Percentiles rank a stretch among this genome's conserved stretches.
Evolutionary conservation across 805 yeast genomes (phyloP).

Genomic region (Kazachstania africana): DNA sequence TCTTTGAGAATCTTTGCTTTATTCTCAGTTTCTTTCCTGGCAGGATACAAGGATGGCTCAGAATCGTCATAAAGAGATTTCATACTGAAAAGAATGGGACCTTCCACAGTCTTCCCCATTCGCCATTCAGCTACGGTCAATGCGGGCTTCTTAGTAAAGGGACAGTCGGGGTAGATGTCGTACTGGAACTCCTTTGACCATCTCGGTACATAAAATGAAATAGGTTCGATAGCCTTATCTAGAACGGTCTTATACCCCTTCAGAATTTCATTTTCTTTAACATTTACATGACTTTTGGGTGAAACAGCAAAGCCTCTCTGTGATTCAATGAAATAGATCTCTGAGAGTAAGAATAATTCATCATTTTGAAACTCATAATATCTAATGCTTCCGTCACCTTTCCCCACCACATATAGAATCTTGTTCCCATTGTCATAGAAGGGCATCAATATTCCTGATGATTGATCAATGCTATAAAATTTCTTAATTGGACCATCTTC

Average conservation of each 20-base stretch:
- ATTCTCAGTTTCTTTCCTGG: too few species aligned
- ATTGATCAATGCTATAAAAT: constrained; percentile 72
- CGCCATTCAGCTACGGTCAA: constrained; percentile 70
- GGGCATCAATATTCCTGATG: constrained; percentile 91
- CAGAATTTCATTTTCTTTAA: constrained; percentile 75
- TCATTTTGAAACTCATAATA: constrained; percentile 85
- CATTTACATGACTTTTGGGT: constrained; percentile 71
- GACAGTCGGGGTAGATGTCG: constrained; percentile 88
- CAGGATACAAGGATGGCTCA: constrained; percentile 35
- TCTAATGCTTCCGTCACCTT: constrained; percentile 96
- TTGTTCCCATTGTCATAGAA: constrained; percentile 72
- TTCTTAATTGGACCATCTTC: constrained; percentile 82
- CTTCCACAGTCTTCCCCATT: constrained; percentile 64
- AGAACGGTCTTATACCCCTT: constrained; percentile 75
- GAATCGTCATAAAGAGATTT: constrained; percentile 70
- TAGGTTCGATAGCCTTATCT: constrained; percentile 77
- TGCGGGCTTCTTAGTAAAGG: constrained; percentile 70
- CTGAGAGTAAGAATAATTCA: constrained; percentile 70
- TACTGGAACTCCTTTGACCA: constrained; percentile 85
- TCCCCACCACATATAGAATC: constrained; percentile 83
- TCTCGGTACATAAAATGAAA: constrained; percentile 89
- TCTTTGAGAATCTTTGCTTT: too few species aligned
- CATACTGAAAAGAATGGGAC: constrained; percentile 72
- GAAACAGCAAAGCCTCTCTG: constrained; percentile 92
- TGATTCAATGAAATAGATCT: constrained; percentile 78